Evolutionary conservation across 2,329 filamentous ascomycete genomes (phyloP), one percentile per base, ranked within the genome.

Genomic region (Ilyonectria destructans): DNA sequence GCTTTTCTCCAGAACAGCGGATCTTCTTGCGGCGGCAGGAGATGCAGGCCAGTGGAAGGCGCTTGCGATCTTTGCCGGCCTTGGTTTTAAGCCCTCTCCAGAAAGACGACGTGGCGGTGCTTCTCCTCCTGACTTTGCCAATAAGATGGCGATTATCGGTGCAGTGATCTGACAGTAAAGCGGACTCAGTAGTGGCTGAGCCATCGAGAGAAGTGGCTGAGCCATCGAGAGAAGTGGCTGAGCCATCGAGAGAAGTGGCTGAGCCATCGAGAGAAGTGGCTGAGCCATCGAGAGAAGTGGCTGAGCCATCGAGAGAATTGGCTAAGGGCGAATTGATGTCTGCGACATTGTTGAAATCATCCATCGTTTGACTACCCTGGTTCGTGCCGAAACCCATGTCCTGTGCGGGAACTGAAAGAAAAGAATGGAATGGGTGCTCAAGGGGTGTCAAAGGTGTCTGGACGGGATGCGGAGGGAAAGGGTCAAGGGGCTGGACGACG

Each of bases 21-120:
- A 99, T 98, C 85, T 99, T 99, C 85, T 98, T 99, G 76, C 96
- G 89, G 37, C 96, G 90, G 78, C 96, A 99, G 43, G 95, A 95
- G 76, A 98, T 98, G 79, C 96, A 99, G n/a, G 96, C 96, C 59
- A 98, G 85, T 2, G 96, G 96, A 35, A 99, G 84, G 51, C 96
- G 89, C 81, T 98, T 98, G 59, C 96, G 90, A 80, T 98, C 96
- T 81, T 98, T 99, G 17, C 96, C 96, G 2, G 96, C 96, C 80
- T 96, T 96, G 4, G 93, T 96, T 81, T 96, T 96, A 71, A 95
- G 85, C 78, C 95, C 93, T 74, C 90, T 95, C 93, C 93, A 96
- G 15, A 91, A 85, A 15, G 92, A 90, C 8, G 87, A 84, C 9
- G 86, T 84, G 57, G 89, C 89, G 6, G 85, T 23, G 80, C 71